Percentiles rank a stretch among this genome's conserved stretches.
These are phyloP conservation scores for Hortaea werneckii DNA, from an alignment of 2,329 filamentous ascomycete species.

Conservation along the genomic window DNA sequence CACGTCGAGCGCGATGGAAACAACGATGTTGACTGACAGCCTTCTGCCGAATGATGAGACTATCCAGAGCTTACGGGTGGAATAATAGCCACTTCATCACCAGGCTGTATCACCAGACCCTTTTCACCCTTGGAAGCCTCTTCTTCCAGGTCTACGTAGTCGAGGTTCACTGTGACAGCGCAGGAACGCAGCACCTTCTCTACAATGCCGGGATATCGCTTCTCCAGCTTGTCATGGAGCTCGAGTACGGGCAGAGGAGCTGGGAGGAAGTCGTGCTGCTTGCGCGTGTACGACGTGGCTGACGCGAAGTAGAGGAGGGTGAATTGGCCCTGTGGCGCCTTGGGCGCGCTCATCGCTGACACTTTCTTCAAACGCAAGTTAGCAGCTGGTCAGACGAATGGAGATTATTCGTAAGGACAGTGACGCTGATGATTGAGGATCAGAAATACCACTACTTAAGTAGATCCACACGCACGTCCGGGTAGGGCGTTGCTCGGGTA, in stretches of 20 bases:
- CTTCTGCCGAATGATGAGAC: too few relatives aligned
- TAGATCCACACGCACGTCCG: slow-evolving; percentile 15
- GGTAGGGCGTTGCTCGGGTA: slow-evolving; percentile 29
- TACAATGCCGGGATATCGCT: slow-evolving; percentile 58
- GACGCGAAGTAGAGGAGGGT: slow-evolving; percentile 74
- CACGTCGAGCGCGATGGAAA: too few relatives aligned
- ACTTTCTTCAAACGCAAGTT: too few relatives aligned
- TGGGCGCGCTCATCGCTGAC: slow-evolving; percentile 30
- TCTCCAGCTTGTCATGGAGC: slow-evolving; percentile 59
- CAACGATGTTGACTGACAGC: too few relatives aligned
- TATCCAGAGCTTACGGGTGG: slow-evolving; percentile 80
- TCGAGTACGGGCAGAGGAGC: slow-evolving; percentile 54
- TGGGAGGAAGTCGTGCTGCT: slow-evolving; percentile 52
- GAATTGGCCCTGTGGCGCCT: slow-evolving; percentile 56
- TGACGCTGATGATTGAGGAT: neutral
- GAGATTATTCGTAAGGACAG: too few relatives aligned
- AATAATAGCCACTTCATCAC: slow-evolving; percentile 79
- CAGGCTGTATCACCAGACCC: slow-evolving; percentile 50
- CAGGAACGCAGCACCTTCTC: slow-evolving; percentile 60
- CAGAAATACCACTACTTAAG: slow-evolving; percentile 6
- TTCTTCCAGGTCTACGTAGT: slow-evolving; percentile 63
- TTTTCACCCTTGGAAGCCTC: slow-evolving; percentile 32
- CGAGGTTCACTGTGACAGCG: slow-evolving; percentile 68
- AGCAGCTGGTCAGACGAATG: too few relatives aligned
- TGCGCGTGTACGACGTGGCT: slow-evolving; percentile 61